Conservation (phyloP, 495 filamentous ascomycete genomes). For the Neurospora sp. region DNA sequence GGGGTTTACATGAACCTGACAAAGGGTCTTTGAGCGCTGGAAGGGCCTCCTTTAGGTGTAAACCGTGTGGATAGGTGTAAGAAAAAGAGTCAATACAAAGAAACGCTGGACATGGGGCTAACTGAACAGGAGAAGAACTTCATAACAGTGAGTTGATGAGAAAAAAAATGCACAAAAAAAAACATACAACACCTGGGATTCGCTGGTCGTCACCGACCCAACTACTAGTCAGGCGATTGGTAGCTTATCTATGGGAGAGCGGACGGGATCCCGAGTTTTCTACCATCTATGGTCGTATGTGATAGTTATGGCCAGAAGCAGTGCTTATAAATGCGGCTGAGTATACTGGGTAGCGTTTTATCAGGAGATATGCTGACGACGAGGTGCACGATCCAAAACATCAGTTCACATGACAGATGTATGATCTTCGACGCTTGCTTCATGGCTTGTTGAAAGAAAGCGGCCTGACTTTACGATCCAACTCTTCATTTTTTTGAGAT, state of each 20-base stretch:
- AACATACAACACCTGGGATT: slow-evolving; percentile 20
- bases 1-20: background rate
- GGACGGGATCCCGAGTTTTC: background rate
- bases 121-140: too few species aligned
- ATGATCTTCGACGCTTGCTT: background rate
- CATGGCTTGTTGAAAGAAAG: background rate
- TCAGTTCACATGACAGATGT: background rate
- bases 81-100: too few species aligned
- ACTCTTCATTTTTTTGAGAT: background rate
- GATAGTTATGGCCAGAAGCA: background rate
- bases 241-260: too few species aligned
- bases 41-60: background rate
- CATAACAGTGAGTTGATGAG: too few species aligned
- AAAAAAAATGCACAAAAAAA: too few species aligned
- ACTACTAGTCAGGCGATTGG: slow-evolving; percentile 37
- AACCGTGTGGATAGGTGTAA: background rate
- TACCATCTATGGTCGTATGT: background rate
- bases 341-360: background rate
- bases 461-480: background rate
- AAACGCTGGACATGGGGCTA: too few species aligned
- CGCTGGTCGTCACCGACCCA: slow-evolving; percentile 37
- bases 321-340: background rate
- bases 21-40: background rate
- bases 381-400: background rate
- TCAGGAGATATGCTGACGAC: background rate